Evolutionary conservation across 192 early-diverging fungal species (phyloP).

Genomic region (Dimargaris xerosporica): DNA sequence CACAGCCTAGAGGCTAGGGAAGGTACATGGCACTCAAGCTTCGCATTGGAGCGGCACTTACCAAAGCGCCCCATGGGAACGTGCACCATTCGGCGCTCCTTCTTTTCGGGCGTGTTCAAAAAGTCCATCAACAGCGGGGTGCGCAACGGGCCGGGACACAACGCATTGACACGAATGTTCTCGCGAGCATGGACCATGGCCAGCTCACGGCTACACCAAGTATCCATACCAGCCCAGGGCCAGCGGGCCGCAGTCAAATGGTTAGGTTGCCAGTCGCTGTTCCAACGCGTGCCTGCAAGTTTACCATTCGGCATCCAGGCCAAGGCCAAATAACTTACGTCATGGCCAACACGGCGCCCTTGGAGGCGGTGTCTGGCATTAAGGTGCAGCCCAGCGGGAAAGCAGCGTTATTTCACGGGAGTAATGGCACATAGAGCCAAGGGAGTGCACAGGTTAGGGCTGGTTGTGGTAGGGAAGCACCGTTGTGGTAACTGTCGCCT

Average conservation of each 20-base stretch:
- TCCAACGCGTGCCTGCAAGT: too few species aligned
- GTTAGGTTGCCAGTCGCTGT: too few species aligned
- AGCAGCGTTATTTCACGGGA: not conserved
- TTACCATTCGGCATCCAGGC: too few species aligned
- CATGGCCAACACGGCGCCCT: constrained; percentile 73
- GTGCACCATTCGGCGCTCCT: constrained; percentile 59
- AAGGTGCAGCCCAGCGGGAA: too few species aligned
- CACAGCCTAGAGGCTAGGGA: too few species aligned
- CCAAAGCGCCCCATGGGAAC: constrained; percentile 74
- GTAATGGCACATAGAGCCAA: not conserved
- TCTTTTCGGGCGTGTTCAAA: constrained; percentile 70
- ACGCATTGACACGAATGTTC: constrained; percentile 67
- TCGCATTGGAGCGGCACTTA: constrained; percentile 12
- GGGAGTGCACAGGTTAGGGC: not conserved
- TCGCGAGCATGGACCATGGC: constrained; percentile 73
- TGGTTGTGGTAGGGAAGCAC: not conserved
- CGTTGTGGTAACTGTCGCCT: too few species aligned
- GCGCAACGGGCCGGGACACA: constrained; percentile 67
- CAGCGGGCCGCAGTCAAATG: too few species aligned
- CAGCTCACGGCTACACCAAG: constrained; percentile 42
- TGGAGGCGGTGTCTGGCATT: constrained; percentile 59
- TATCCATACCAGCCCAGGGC: too few species aligned
- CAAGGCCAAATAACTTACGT: constrained; percentile 31
- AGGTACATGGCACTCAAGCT: too few species aligned
- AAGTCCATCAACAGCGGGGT: constrained; percentile 75